Percentiles rank a stretch among this genome's conserved stretches.
Evolutionary conservation across 495 filamentous ascomycete species (phyloP).

Genomic region (Xylaria telfairii): DNA sequence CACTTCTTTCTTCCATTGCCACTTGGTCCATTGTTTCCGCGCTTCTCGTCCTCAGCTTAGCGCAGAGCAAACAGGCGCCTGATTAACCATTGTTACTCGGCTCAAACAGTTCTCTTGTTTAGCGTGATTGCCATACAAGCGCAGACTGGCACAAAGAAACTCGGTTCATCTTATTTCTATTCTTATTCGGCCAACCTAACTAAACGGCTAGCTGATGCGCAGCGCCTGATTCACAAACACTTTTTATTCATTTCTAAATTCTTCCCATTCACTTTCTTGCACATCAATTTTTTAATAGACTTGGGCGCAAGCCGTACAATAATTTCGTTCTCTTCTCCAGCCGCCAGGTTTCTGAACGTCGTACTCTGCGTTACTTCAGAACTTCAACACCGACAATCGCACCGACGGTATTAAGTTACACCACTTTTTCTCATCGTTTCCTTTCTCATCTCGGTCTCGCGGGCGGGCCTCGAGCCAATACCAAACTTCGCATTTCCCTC

Average conservation of each 20-base stretch:
- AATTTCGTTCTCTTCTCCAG: background rate
- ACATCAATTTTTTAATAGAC: background rate
- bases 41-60: background rate
- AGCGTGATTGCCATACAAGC: constrained; percentile 1
- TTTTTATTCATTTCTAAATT: background rate
- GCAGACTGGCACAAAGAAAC: constrained; percentile 31
- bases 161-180: constrained; percentile 32
- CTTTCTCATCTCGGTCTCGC: constrained; percentile 17
- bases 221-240: constrained; percentile 19
- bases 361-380: background rate
- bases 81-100: constrained; percentile 27
- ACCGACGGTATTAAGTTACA: constrained; percentile 15
- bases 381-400: constrained; percentile 26
- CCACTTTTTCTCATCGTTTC: background rate
- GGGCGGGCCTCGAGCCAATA: constrained; percentile 14
- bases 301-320: background rate
- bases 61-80: constrained; percentile 3
- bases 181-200: background rate
- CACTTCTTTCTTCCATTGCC: constrained; percentile 6
- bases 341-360: background rate
- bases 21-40: background rate
- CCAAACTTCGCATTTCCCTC: background rate
- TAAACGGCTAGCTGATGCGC: background rate
- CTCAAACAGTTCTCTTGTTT: constrained; percentile 33
- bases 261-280: background rate